A percentile compares a stretch with the other conserved stretches of the same genome.
phyloP scores from a whole-genome alignment of 352 stramenopile genomes.

The Globisporangium abappressorium region DNA sequence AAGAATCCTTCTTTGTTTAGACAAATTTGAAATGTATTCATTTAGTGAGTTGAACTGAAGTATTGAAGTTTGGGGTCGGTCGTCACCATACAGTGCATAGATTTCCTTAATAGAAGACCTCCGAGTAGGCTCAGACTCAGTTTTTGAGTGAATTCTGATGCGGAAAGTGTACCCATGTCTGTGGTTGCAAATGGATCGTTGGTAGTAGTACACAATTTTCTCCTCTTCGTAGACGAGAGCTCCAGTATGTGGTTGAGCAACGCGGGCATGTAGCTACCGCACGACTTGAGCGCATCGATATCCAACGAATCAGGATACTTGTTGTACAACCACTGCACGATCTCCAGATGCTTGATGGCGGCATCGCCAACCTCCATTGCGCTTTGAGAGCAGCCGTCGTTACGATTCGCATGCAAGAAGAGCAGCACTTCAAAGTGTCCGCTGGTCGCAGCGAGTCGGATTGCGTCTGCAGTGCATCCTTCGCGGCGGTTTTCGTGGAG shows the following conservation, averaged over 20 bases:
- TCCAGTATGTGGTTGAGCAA: not conserved
- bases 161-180: not conserved
- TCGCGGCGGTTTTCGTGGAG: not conserved
- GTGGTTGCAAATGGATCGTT: not conserved
- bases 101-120: not conserved
- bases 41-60: not conserved
- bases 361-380: not conserved
- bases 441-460: not conserved
- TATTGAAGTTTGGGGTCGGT: not conserved
- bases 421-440: not conserved
- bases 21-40: not conserved
- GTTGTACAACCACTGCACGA: not conserved
- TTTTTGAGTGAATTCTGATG: not conserved
- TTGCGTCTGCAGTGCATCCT: not conserved
- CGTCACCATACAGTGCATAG: not conserved
- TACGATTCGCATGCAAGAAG: not conserved
- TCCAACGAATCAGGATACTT: not conserved
- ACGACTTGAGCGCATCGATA: not conserved
- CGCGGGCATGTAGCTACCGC: not conserved
- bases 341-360: not conserved
- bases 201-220: not conserved
- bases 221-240: not conserved
- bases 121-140: not conserved
- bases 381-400: not conserved
- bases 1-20: not conserved